Conservation (phyloP, 2,329 filamentous ascomycete genomes). For the Herpotrichia juniperi region DNA sequence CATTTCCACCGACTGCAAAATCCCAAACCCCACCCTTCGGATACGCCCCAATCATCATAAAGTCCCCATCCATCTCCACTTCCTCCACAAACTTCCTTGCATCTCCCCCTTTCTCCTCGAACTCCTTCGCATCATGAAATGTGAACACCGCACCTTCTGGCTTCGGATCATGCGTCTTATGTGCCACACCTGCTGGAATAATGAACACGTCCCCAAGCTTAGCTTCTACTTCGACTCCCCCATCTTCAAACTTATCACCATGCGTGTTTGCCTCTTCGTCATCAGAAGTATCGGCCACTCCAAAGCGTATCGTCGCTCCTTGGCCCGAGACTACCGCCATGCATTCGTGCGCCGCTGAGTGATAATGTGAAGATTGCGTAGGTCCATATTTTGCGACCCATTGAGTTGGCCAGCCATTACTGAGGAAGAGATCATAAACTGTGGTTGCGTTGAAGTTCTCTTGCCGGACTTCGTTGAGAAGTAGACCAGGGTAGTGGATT, state of each 20-base stretch:
- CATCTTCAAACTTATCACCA: constrained; percentile 50
- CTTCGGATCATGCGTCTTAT: constrained; percentile 58
- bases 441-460: constrained; percentile 31
- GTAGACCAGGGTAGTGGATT: constrained; percentile 58
- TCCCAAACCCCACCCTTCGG: constrained; percentile 58
- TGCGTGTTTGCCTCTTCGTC: constrained; percentile 50
- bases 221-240: constrained; percentile 57
- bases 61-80: constrained; percentile 49
- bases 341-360: constrained; percentile 62
- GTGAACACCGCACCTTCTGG: constrained; percentile 37
- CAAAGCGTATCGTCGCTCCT: constrained; percentile 60
- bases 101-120: constrained; percentile 37
- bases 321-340: constrained; percentile 63
- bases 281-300: constrained; percentile 56
- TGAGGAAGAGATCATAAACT: constrained; percentile 53
- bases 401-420: constrained; percentile 59
- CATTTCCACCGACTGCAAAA: constrained; percentile 54
- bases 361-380: constrained; percentile 64
- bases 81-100: constrained; percentile 41
- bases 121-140: constrained; percentile 3
- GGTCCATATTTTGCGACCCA: constrained; percentile 65
- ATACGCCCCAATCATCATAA: constrained; percentile 66
- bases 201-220: constrained; percentile 64
- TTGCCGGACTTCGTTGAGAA: constrained; percentile 28
- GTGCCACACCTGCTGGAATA: constrained; percentile 61